Conservation (phyloP, 345 rosid species). For the Lumnitzera racemosa region DNA sequence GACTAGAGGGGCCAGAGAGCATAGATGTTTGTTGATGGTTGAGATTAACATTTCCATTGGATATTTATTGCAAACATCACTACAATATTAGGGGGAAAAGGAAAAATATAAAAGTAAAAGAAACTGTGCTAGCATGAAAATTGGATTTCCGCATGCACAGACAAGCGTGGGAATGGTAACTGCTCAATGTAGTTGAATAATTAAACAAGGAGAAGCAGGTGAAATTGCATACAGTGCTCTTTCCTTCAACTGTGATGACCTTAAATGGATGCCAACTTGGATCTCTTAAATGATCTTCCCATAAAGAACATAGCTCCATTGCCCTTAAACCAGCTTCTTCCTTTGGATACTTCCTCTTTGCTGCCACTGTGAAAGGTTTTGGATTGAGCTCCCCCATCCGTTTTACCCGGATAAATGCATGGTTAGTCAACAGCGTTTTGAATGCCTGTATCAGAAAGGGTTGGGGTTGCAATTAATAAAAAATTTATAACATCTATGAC, state of each 20-base stretch:
- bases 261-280: conserved; percentile 49
- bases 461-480: conserved; percentile 4
- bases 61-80: too few relatives aligned
- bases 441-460: conserved; percentile 18
- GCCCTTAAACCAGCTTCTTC: conserved; percentile 35
- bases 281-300: conserved; percentile 38
- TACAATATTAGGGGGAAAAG: too few relatives aligned
- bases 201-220: not conserved
- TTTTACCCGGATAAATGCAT: conserved; percentile 33
- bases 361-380: conserved; percentile 29
- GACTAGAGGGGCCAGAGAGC: too few relatives aligned
- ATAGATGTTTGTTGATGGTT: too few relatives aligned
- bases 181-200: too few relatives aligned
- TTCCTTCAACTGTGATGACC: conserved; percentile 21
- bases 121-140: too few relatives aligned
- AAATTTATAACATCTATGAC: not conserved
- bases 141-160: too few relatives aligned
- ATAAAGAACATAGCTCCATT: conserved; percentile 32
- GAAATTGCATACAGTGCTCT: conserved; percentile 19
- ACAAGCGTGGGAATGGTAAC: too few relatives aligned
- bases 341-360: conserved; percentile 26
- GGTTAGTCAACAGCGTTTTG: not conserved
- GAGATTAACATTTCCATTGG: too few relatives aligned
- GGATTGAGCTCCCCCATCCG: conserved; percentile 52
- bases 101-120: too few relatives aligned